Percentiles rank a stretch among this genome's conserved stretches.
phyloP scores from a whole-genome alignment of 1,284 basidiomycete genomes.

The Malassezia sympodialis region DNA sequence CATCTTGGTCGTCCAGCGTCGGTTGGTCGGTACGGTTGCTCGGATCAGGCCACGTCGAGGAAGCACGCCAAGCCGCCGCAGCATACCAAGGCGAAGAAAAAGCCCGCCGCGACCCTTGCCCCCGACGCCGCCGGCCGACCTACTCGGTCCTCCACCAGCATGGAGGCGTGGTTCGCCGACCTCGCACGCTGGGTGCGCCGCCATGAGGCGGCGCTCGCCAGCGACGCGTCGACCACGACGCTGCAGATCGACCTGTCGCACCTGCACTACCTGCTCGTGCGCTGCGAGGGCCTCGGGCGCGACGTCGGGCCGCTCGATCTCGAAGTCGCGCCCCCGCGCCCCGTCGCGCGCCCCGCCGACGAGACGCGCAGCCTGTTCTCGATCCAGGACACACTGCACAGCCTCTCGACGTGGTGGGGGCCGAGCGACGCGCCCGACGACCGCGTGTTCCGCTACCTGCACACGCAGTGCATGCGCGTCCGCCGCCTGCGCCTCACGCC shows the following conservation, averaged over 20 bases:
- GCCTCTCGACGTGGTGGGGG: conserved; percentile 56
- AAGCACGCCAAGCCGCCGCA: conserved; percentile 2
- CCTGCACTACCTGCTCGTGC: conserved; percentile 75
- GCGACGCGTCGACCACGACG: background rate
- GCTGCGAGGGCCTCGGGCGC: conserved; percentile 67
- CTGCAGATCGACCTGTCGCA: conserved; percentile 62
- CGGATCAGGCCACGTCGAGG: background rate
- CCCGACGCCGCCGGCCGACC: background rate
- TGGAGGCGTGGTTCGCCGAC: conserved; percentile 29
- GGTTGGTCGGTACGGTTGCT: background rate
- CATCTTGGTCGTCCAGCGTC: conserved; percentile 4
- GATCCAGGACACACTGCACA: conserved; percentile 65
- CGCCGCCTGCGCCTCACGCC: conserved; percentile 56
- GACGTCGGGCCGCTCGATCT: conserved; percentile 69
- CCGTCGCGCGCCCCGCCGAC: background rate
- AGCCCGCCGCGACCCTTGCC: background rate
- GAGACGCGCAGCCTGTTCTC: conserved; percentile 68
- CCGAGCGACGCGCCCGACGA: conserved; percentile 46
- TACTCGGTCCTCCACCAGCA: conserved; percentile 2
- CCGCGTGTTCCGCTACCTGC: conserved; percentile 65
- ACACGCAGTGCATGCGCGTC: conserved; percentile 74
- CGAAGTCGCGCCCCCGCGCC: conserved; percentile 52
- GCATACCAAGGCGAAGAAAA: conserved; percentile 14
- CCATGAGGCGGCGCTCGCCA: conserved; percentile 27
- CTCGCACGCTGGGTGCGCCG: conserved; percentile 30